Conservation (phyloP, 768 basidiomycete species). For the Cystobasidium ongulense region DNA sequence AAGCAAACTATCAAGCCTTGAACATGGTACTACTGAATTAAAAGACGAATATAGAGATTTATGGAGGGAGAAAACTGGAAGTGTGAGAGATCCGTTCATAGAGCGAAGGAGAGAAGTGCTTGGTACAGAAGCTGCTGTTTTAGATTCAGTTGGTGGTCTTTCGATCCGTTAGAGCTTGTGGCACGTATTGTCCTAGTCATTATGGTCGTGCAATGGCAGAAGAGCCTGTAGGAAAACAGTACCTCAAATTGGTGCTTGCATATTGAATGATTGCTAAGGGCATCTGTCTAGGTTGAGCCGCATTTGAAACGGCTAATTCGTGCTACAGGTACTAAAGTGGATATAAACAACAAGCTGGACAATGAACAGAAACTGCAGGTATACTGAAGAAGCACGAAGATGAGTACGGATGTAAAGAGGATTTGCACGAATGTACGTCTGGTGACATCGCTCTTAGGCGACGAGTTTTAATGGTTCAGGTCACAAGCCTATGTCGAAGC, state of each 20-base stretch:
- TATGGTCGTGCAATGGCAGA: too few species aligned
- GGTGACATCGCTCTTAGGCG: neutral
- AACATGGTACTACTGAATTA: conserved; percentile 33
- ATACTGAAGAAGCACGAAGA: neutral
- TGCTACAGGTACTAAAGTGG: neutral
- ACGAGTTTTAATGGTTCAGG: neutral
- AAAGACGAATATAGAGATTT: conserved; percentile 37
- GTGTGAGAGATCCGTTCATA: conserved; percentile 37
- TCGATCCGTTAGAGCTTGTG: neutral
- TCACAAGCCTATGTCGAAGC: neutral
- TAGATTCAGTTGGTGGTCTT: conserved; percentile 2
- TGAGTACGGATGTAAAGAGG: neutral
- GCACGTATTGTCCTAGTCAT: too few species aligned
- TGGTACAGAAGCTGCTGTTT: conserved; percentile 7
- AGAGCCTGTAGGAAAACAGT: too few species aligned
- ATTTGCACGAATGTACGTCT: neutral
- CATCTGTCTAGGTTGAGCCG: neutral
- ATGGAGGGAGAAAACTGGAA: conserved; percentile 38
- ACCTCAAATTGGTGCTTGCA: too few species aligned
- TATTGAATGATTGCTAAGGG: neutral
- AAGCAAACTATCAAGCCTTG: conserved; percentile 27
- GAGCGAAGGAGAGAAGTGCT: conserved; percentile 23
- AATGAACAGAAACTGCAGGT: neutral
- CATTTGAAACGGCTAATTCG: too few species aligned
- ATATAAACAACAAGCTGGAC: neutral